Percentiles rank a stretch among this genome's conserved stretches.
These are phyloP conservation scores for Vigna radiata DNA, from an alignment of 306 rosid species.

Conservation along the genomic window DNA sequence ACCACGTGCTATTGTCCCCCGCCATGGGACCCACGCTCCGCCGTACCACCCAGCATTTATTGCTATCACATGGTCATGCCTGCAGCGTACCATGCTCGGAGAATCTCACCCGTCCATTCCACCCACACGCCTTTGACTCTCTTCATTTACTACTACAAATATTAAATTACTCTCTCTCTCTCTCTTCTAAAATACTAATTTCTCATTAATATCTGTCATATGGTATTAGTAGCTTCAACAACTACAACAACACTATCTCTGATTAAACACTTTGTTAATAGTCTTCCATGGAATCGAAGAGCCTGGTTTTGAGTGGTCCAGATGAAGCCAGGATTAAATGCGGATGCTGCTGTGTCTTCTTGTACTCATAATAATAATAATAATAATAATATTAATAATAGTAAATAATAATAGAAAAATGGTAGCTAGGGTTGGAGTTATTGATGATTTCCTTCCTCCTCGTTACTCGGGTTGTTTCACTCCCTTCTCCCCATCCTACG, in stretches of 20 bases:
- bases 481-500: slow-evolving; percentile 55
- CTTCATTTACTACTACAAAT: not conserved
- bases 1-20: slow-evolving; percentile 58
- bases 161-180: not conserved
- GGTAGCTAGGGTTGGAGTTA: not conserved
- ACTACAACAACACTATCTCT: no score
- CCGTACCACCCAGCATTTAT: slow-evolving; percentile 49
- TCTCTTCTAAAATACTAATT: no score
- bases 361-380: not conserved
- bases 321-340: slow-evolving; percentile 43
- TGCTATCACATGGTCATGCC: slow-evolving; percentile 49
- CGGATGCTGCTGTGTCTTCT: slow-evolving; percentile 37
- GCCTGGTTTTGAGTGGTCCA: slow-evolving; percentile 42
- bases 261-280: no score
- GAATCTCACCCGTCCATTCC: slow-evolving; percentile 45
- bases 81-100: slow-evolving; percentile 43
- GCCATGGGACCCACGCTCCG: not conserved
- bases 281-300: no score
- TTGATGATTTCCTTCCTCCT: slow-evolving; percentile 44
- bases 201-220: no score
- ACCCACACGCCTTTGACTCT: slow-evolving; percentile 41
- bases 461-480: slow-evolving; percentile 53
- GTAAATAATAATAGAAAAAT: no score
- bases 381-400: not conserved
- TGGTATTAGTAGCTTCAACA: no score